Conservation (phyloP, 176 grass and related monocot species). For the Carex kokanica region DNA sequence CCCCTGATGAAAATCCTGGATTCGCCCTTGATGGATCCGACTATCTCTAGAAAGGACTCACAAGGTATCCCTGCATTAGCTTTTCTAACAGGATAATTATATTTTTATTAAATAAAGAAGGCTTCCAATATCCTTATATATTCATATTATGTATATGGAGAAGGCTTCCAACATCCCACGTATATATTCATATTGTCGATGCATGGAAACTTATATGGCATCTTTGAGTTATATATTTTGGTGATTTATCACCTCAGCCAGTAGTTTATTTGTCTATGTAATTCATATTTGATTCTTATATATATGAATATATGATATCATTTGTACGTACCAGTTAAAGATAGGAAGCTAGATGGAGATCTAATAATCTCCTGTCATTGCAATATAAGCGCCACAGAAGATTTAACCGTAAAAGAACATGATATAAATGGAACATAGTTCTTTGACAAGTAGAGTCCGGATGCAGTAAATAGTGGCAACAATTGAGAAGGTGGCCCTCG, state of each 20-base stretch:
- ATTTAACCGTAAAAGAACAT: neutral
- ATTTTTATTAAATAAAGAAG: neutral
- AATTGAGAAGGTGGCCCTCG: slow-evolving; percentile 32
- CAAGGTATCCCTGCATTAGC: too few relatives aligned
- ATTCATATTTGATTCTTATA: neutral
- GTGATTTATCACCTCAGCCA: neutral
- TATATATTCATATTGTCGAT: neutral
- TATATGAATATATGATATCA: too few relatives aligned
- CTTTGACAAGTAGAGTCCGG: slow-evolving; percentile 19
- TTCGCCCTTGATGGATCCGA: too few relatives aligned
- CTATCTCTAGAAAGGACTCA: too few relatives aligned
- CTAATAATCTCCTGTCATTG: neutral
- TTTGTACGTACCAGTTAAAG: neutral
- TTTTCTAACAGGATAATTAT: neutral
- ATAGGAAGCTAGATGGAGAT: neutral
- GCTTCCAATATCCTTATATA: too few relatives aligned
- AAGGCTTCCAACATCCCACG: too few relatives aligned
- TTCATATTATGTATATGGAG: neutral
- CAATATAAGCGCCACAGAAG: neutral
- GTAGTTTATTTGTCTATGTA: neutral
- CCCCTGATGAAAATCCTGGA: too few relatives aligned
- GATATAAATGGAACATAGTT: slow-evolving; percentile 27
- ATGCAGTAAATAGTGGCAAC: slow-evolving; percentile 36
- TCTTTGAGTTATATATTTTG: neutral
- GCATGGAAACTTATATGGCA: neutral